These are phyloP conservation scores for Smallanthus sonchifolius DNA, from an alignment of 129 eudicot species.

Conservation along the genomic window DNA sequence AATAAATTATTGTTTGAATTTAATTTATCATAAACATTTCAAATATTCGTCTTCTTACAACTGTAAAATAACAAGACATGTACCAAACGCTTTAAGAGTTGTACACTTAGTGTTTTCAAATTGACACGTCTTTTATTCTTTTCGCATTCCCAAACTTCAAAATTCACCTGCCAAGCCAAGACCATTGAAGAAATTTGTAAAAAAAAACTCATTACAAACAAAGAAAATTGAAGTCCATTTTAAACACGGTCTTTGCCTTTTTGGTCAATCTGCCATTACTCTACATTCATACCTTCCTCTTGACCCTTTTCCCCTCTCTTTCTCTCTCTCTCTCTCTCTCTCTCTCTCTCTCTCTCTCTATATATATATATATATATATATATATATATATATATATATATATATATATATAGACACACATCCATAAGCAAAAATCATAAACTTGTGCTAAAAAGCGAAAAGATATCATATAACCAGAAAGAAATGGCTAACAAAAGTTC, in stretches of 20 bases:
- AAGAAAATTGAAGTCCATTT: not conserved
- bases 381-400: not conserved
- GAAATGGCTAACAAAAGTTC: slow-evolving; percentile 19
- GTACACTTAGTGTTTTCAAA: not conserved
- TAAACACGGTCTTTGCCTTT: not conserved
- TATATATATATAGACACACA: not conserved
- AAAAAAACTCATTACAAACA: not conserved
- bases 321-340: not conserved
- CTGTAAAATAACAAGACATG: not conserved
- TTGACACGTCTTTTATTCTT: not conserved
- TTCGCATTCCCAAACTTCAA: slow-evolving; percentile 6
- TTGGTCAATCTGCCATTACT: not conserved
- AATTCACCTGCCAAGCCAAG: slow-evolving; percentile 17
- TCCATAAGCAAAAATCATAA: not conserved
- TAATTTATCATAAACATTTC: not conserved
- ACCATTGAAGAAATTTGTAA: not conserved
- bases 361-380: not conserved
- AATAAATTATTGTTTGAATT: not conserved
- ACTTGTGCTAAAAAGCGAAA: slow-evolving; percentile 2
- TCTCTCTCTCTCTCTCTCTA: no score
- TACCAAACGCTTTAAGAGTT: not conserved
- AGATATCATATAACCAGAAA: not conserved
- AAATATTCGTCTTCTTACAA: not conserved
- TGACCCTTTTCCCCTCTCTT: not conserved
- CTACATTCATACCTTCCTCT: slow-evolving; percentile 20